phyloP scores from a whole-genome alignment of 768 basidiomycete species.

The Macrolepiota dolichaula region DNA sequence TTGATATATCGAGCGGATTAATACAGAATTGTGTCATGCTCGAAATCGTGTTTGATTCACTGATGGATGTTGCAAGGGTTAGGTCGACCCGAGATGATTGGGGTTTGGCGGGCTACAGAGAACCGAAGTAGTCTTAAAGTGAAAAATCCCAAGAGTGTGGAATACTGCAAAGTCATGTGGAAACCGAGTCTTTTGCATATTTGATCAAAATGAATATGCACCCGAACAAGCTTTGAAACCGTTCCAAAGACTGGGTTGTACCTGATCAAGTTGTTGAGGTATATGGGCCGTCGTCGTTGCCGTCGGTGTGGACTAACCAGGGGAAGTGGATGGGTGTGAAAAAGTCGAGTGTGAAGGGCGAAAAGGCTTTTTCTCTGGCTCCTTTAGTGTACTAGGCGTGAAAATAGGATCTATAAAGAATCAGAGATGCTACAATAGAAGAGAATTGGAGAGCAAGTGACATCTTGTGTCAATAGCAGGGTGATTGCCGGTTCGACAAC shows the following conservation, averaged over 20 bases:
- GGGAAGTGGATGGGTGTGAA: background rate
- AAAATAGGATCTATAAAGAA: background rate
- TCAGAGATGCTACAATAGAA: background rate
- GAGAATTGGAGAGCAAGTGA: slow-evolving; percentile 6
- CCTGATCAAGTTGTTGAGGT: background rate
- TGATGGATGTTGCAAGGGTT: no score
- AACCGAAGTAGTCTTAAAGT: background rate
- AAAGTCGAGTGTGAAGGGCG: background rate
- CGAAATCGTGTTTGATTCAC: no score
- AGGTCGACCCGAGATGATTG: no score
- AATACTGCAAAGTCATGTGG: background rate
- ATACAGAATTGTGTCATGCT: no score
- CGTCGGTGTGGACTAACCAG: background rate
- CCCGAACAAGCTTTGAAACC: background rate
- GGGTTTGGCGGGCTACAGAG: background rate
- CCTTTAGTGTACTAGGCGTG: background rate
- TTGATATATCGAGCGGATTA: no score
- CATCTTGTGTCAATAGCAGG: slow-evolving; percentile 10
- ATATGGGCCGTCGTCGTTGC: background rate
- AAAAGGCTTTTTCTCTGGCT: background rate
- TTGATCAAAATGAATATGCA: background rate
- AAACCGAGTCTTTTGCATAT: background rate
- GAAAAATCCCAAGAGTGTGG: background rate
- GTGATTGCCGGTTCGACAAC: slow-evolving; percentile 11
- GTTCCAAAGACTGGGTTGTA: background rate